phyloP scores from a whole-genome alignment of 2,329 filamentous ascomycete species.

The Colletotrichum sp. region DNA sequence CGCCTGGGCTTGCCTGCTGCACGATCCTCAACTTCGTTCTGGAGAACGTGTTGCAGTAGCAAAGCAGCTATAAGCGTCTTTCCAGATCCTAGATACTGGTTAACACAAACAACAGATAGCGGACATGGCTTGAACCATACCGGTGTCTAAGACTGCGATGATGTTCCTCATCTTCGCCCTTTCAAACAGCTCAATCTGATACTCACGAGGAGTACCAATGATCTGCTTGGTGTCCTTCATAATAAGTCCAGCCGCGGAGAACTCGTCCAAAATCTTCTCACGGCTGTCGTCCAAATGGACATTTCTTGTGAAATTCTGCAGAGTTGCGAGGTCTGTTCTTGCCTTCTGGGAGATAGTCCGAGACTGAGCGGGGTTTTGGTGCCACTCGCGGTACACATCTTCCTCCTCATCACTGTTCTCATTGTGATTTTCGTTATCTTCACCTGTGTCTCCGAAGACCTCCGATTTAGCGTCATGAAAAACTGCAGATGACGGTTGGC shows the following conservation, averaged over 20 bases:
- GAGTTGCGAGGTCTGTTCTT: conserved; percentile 53
- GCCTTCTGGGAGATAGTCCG: conserved; percentile 49
- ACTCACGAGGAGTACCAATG: conserved; percentile 82
- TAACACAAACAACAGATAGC: conserved; percentile 11
- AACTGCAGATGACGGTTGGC: not conserved
- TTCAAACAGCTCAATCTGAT: conserved; percentile 91
- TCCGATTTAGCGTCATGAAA: not conserved
- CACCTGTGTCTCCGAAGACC: not conserved
- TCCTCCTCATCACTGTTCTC: not conserved
- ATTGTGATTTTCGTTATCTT: not conserved
- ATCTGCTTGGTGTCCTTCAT: conserved; percentile 53
- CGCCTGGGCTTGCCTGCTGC: conserved; percentile 63
- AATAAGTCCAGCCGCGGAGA: conserved; percentile 37
- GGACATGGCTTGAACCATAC: conserved; percentile 39
- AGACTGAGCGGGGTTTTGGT: conserved; percentile 33
- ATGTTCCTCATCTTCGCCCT: conserved; percentile 83
- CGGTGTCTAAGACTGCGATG: conserved; percentile 94
- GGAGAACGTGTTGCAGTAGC: conserved; percentile 77
- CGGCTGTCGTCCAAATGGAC: conserved; percentile 36
- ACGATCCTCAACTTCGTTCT: conserved; percentile 77
- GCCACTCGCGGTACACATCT: conserved; percentile 29
- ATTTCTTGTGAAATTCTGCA: conserved; percentile 46
- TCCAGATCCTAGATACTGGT: conserved; percentile 72
- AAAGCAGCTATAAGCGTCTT: conserved; percentile 97
- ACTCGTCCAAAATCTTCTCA: conserved; percentile 30